These are phyloP conservation scores for Pestalotiopsis sp. DNA, from an alignment of 2,329 filamentous ascomycete genomes.

Conservation along the genomic window DNA sequence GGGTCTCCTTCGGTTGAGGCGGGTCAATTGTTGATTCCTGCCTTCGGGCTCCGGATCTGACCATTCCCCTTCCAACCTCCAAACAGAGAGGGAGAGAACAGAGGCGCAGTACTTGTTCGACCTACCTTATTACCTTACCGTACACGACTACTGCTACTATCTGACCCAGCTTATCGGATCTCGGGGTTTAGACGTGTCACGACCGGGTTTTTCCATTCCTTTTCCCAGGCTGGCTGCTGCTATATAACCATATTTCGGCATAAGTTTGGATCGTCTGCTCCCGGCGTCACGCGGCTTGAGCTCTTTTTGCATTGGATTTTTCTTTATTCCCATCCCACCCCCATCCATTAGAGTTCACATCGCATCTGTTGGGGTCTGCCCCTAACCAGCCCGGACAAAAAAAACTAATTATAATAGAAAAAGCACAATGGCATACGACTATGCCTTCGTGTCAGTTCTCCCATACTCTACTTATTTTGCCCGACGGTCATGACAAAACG, in stretches of 20 bases:
- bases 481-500: neutral
- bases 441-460: conserved; percentile 60
- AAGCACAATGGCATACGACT: conserved; percentile 57
- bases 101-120: too few species aligned
- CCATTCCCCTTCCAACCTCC: neutral
- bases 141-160: neutral
- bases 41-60: neutral
- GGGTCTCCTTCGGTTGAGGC: neutral
- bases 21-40: neutral
- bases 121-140: too few species aligned
- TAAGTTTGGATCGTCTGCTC: neutral
- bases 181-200: neutral
- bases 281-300: neutral
- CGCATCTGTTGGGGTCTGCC: conserved; percentile 5
- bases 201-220: neutral
- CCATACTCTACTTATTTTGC: neutral
- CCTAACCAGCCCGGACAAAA: neutral
- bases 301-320: neutral
- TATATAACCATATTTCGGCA: neutral
- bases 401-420: neutral
- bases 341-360: neutral
- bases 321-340: neutral
- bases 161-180: neutral
- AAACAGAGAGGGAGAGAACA: too few species aligned
- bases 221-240: neutral